phyloP scores from a whole-genome alignment of 2,329 filamentous ascomycete species.

The Ceratocystis eucalypticola region DNA sequence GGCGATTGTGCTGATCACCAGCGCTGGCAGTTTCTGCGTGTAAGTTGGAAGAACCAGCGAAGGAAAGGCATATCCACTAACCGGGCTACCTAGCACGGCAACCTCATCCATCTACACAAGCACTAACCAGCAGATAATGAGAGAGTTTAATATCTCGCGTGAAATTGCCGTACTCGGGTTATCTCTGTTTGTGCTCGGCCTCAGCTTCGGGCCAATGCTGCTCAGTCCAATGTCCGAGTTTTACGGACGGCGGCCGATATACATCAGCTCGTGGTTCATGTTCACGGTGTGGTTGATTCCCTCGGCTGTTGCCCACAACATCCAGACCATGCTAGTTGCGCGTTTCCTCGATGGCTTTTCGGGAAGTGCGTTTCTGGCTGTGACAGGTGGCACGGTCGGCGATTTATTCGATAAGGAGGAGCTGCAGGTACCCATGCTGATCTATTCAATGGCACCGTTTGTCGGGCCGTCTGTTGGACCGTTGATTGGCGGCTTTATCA shows the following conservation, averaged over 20 bases:
- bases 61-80: slow-evolving; percentile 11
- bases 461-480: slow-evolving; percentile 47
- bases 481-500: slow-evolving; percentile 66
- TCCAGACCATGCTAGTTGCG: slow-evolving; percentile 62
- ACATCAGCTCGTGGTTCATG: slow-evolving; percentile 57
- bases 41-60: slow-evolving; percentile 35
- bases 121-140: slow-evolving; percentile 63
- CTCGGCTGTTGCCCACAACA: slow-evolving; percentile 66
- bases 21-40: slow-evolving; percentile 66
- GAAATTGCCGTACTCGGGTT: slow-evolving; percentile 68
- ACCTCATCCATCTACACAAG: slow-evolving; percentile 80
- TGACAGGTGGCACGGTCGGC: slow-evolving; percentile 74
- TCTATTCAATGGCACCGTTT: slow-evolving; percentile 57
- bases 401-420: slow-evolving; percentile 59
- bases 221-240: slow-evolving; percentile 57
- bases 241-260: slow-evolving; percentile 71
- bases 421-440: slow-evolving; percentile 68
- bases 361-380: slow-evolving; percentile 54
- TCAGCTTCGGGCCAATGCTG: slow-evolving; percentile 49
- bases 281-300: slow-evolving; percentile 74
- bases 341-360: slow-evolving; percentile 67
- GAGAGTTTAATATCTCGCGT: slow-evolving; percentile 57
- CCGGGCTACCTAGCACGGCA: slow-evolving; percentile 46
- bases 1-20: slow-evolving; percentile 64
- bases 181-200: slow-evolving; percentile 69